Base-by-base conservation (phyloP, 495 filamentous ascomycete genomes). In the Penicillium canescens region DNA sequence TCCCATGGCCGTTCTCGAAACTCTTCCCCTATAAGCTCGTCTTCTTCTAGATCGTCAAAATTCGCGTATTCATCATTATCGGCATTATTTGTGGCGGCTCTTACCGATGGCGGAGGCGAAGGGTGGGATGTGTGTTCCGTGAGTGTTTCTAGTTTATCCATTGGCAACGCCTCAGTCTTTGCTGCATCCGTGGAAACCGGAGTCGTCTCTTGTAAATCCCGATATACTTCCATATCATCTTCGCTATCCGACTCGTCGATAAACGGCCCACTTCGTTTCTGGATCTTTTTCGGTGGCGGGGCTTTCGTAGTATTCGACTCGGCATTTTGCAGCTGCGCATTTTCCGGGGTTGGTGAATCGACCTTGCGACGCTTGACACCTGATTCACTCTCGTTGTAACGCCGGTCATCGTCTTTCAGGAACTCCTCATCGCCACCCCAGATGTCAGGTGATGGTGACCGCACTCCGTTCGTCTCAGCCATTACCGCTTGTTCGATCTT, bases 211-310 rank as follows among this genome's bases (percentile, higher is more conserved):
- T 56, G 47, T 28, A 60, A 21, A 13, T 66, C 59, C 26, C 50
- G 47, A 20, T 62, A 68, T 16, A 39, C 54, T 18, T 62, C 58
- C 55, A 74, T 39, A 21, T 85, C 82, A 20, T 82, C 77, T 60
- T 87, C 85, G 47, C 80, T 84, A 57, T 90, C 86, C 0, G 87
- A 89, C 46, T 88, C 82, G 41, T 88, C 81, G 40, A 86, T 66
- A 48, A 90, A 89, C 0, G 84, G 86, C 4, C 78, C 80, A 52
- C 60, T 75, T 58, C 56, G 46, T 13, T 33, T 46, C 47, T 62
- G 48, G 7, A 9, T 6, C 21, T 66, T 46, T 38, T 39, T 14
- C 2, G 36, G 18, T 21, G 36, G 16, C 11, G 47, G 7, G 33
- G 50, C 6, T 43, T 46, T 56, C 16, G 38, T 14, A n/a, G 37